phyloP scores from a whole-genome alignment of 768 basidiomycete genomes.

The Rhodosporidiobolus sp. region DNA sequence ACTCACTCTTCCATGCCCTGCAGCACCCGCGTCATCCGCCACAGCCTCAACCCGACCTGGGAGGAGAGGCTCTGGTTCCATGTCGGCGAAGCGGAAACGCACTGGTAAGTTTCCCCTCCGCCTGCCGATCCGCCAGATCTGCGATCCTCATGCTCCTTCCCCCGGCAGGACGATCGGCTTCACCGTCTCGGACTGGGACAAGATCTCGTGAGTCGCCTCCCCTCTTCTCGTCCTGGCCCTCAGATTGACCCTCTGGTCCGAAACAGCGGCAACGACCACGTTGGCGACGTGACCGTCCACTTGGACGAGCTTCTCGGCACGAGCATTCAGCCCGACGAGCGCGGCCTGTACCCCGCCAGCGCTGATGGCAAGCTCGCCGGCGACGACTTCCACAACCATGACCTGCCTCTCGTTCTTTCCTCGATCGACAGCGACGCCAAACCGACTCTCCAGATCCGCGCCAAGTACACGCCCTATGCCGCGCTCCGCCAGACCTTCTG shows the following conservation, averaged over 20 bases:
- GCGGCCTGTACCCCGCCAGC: constrained; percentile 58
- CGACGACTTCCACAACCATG: constrained; percentile 69
- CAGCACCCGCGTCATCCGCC: constrained; percentile 67
- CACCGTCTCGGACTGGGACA: constrained; percentile 93
- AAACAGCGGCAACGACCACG: constrained; percentile 64
- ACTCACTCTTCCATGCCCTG: background rate
- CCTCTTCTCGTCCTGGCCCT: background rate
- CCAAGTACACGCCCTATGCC: constrained; percentile 92
- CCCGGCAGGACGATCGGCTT: constrained; percentile 55
- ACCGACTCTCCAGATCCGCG: constrained; percentile 71
- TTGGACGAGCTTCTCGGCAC: constrained; percentile 66
- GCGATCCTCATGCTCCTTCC: background rate
- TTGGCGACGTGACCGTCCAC: constrained; percentile 73
- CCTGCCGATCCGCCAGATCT: background rate
- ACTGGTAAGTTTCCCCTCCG: constrained; percentile 61
- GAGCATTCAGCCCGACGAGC: constrained; percentile 60
- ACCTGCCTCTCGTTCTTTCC: constrained; percentile 51
- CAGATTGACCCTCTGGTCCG: background rate
- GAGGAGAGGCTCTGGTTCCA: constrained; percentile 95
- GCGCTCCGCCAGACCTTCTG: constrained; percentile 45
- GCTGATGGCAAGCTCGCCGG: constrained; percentile 55
- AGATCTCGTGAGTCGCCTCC: constrained; percentile 59
- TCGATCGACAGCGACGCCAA: constrained; percentile 56
- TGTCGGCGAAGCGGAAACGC: constrained; percentile 77
- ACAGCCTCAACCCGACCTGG: constrained; percentile 81